Evolutionary conservation across 2,329 filamentous ascomycete species (phyloP), one percentile per base, ranked within the genome.

Genomic region (Penicillium sp.): DNA sequence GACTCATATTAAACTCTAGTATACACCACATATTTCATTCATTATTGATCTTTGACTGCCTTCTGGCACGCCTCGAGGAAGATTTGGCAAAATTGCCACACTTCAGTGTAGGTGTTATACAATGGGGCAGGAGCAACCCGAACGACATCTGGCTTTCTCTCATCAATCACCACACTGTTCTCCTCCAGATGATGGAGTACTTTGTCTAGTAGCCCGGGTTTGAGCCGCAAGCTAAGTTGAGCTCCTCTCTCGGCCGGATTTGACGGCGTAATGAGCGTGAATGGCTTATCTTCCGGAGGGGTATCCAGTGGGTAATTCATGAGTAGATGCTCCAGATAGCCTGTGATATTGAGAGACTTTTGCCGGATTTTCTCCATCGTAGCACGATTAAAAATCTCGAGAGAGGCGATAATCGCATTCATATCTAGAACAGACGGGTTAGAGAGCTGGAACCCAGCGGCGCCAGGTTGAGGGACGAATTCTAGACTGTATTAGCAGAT

Each of bases 101-200:
- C 85, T 62, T 96, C 91, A 52, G 80, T 78, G 67, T 89, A 95
- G 0, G 82, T 84, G 64, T 93, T 93, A 73, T 96, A 96, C 59
- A 96, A 70, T 7, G 91, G 91, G 34, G 89, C 87, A 1, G 92
- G 91, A 2, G 91, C 90, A 1, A 95, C 85, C 1, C 91, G 79
- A 44, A 96, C 86, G 13, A 96, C 91, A 67, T 92, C 86, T 1
- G 92, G 91, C 69, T 89, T 90, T 52, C 91, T 79, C 79, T 94
- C 89, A 67, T 96, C 91, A 30, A 89, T 85, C 1, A 95, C 82
- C 2, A 94, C 85, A 1, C 87, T 89, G 1, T 83, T 80, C 10
- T 83, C 79, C 60, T 89, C 84, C 23, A 96, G 69, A 23, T 79
- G 79, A 36, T 77, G 75, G 52, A 84, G 80, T 2, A 95, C 84